Percentiles rank a stretch among this genome's conserved stretches.
These are phyloP conservation scores for Pythium rishiriense DNA, from an alignment of 352 stramenopile species.

Conservation along the genomic window DNA sequence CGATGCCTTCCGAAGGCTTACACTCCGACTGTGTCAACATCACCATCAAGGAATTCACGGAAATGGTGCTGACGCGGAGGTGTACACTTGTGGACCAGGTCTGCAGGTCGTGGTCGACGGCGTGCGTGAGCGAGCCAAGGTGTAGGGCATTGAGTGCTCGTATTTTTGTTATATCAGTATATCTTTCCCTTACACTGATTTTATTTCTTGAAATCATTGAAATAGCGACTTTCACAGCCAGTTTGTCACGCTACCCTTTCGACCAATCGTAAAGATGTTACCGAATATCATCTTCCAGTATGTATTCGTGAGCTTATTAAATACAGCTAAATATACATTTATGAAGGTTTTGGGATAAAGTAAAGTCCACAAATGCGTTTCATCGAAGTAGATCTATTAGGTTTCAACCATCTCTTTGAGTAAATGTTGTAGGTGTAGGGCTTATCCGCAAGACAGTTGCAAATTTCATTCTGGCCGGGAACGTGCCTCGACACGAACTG, in stretches of 20 bases:
- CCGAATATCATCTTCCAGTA: neutral
- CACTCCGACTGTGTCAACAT: neutral
- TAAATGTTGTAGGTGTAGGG: neutral
- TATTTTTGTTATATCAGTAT: neutral
- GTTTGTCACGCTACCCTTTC: too few species aligned
- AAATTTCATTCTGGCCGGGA: neutral
- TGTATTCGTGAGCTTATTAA: neutral
- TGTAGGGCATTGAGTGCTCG: neutral
- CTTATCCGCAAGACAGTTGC: slow-evolving; percentile 1
- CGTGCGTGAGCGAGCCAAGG: neutral
- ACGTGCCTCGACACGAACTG: slow-evolving; percentile 5
- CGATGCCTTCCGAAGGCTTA: neutral
- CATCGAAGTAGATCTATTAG: neutral
- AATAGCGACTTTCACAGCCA: neutral
- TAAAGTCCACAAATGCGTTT: neutral
- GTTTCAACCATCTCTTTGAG: neutral
- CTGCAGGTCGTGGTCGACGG: neutral
- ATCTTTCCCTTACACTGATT: neutral
- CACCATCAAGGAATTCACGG: neutral
- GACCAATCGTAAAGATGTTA: neutral
- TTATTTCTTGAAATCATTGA: too few species aligned
- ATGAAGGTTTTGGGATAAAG: neutral
- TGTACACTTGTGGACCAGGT: too few species aligned
- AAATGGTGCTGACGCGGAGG: neutral
- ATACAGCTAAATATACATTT: neutral